phyloP scores from a whole-genome alignment of 2,329 filamentous ascomycete species.

The Aspergillus ochraceus region DNA sequence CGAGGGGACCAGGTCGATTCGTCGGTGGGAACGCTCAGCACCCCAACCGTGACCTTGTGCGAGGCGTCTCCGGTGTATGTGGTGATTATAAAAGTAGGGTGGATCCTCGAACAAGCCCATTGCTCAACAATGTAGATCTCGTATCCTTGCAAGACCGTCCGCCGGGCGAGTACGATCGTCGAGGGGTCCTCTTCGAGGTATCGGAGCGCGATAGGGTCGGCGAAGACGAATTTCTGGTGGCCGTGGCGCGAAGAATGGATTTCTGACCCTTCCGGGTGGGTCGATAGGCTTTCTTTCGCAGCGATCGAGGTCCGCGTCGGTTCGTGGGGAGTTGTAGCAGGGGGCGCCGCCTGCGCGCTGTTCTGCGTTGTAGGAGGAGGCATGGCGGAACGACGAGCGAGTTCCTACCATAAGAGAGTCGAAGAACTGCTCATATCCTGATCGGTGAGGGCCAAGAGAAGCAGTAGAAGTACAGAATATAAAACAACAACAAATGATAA shows the following conservation, averaged over 20 bases:
- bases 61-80: conserved; percentile 87
- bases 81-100: conserved; percentile 87
- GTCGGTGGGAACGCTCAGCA: conserved; percentile 79
- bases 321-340: conserved; percentile 27
- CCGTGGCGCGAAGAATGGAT: conserved; percentile 26
- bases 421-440: conserved; percentile 10
- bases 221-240: conserved; percentile 62
- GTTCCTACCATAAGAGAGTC: conserved; percentile 11
- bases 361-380: conserved; percentile 22
- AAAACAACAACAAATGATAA: not conserved
- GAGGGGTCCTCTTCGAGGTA: conserved; percentile 84
- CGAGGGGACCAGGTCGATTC: conserved; percentile 76
- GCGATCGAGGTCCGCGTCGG: conserved; percentile 23
- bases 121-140: conserved; percentile 95
- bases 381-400: conserved; percentile 14
- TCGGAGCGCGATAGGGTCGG: conserved; percentile 65
- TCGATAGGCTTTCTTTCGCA: conserved; percentile 21
- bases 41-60: conserved; percentile 74
- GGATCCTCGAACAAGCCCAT: conserved; percentile 90
- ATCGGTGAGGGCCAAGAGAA: not conserved
- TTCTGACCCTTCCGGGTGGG: conserved; percentile 17
- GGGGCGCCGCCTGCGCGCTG: conserved; percentile 22
- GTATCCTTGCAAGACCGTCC: conserved; percentile 73
- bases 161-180: conserved; percentile 72
- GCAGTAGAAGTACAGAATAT: not conserved